phyloP scores from a whole-genome alignment of 2,329 filamentous ascomycete genomes.

The Emmonsiellopsis sp. region DNA sequence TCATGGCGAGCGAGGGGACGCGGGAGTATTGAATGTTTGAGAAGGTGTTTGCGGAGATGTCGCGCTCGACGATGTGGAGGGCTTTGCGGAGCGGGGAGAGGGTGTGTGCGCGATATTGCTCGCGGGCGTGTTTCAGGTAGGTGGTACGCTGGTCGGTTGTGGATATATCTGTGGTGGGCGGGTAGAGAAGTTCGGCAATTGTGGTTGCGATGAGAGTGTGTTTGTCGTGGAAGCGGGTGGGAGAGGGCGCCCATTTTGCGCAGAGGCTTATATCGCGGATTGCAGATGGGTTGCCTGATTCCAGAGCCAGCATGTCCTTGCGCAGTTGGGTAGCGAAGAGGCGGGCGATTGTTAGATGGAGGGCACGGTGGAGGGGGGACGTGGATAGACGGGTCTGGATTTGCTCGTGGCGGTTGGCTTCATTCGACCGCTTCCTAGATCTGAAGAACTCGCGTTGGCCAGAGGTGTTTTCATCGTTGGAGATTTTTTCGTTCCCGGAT shows the following conservation, averaged over 20 bases:
- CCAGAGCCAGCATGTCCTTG: conserved; percentile 36
- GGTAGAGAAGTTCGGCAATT: conserved; percentile 46
- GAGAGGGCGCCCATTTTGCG: conserved; percentile 52
- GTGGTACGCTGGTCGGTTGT: conserved; percentile 10
- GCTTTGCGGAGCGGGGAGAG: conserved; percentile 44
- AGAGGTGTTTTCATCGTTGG: neutral
- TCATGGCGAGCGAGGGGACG: conserved; percentile 50
- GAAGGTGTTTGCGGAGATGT: conserved; percentile 45
- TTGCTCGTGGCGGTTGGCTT: conserved; percentile 28
- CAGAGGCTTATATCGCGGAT: conserved; percentile 44
- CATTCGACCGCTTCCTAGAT: neutral
- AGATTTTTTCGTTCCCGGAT: too few relatives aligned
- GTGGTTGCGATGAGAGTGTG: conserved; percentile 48
- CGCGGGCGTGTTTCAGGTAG: conserved; percentile 46
- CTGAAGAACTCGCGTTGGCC: neutral
- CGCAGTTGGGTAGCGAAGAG: conserved; percentile 49
- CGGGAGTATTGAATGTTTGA: conserved; percentile 48
- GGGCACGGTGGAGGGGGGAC: conserved; percentile 40
- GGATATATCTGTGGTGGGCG: conserved; percentile 27
- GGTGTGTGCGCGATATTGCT: conserved; percentile 43
- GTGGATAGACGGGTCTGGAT: conserved; percentile 34
- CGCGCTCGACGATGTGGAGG: conserved; percentile 39
- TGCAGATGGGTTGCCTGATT: conserved; percentile 25
- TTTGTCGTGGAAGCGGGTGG: conserved; percentile 47
- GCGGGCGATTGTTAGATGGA: conserved; percentile 45